phyloP scores from a whole-genome alignment of 2,329 filamentous ascomycete genomes.

The Mycogone perniciosa region DNA sequence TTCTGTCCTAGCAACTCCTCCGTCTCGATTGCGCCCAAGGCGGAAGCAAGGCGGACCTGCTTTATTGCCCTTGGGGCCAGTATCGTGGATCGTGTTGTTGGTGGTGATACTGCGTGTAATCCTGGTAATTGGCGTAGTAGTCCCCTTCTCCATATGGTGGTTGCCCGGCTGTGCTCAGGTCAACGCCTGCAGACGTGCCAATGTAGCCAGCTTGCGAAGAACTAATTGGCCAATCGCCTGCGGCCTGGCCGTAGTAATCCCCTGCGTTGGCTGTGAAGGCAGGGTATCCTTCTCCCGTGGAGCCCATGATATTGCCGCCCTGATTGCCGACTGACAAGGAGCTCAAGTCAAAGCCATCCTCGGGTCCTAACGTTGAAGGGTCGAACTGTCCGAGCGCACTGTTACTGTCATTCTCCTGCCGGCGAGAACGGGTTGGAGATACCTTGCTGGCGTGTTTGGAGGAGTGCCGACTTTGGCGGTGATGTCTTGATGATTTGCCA shows the following conservation, averaged over 20 bases:
- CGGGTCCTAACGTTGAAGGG: conserved; percentile 23
- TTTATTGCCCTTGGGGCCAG: conserved; percentile 10
- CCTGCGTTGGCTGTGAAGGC: not conserved
- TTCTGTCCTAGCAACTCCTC: too few relatives aligned
- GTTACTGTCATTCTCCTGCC: not conserved
- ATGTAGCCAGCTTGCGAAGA: conserved; percentile 1
- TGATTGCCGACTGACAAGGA: conserved; percentile 3
- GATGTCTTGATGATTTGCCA: conserved; percentile 4
- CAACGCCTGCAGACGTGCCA: not conserved
- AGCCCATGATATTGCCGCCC: not conserved
- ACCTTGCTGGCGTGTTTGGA: not conserved
- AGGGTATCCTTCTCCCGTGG: not conserved
- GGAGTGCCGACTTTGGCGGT: conserved; percentile 3
- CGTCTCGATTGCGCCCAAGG: too few relatives aligned
- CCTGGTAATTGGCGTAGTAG: conserved; percentile 18
- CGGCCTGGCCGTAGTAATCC: conserved; percentile 5
- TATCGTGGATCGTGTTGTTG: conserved; percentile 16
- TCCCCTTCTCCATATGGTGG: not conserved
- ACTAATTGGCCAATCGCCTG: conserved; percentile 4
- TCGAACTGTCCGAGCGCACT: conserved; percentile 21
- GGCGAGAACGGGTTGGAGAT: not conserved
- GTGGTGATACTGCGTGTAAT: conserved; percentile 9
- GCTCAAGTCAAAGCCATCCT: conserved; percentile 26
- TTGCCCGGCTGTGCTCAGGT: conserved; percentile 1
- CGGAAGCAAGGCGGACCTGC: too few relatives aligned